These are phyloP conservation scores for Eudorina sp. DNA, from an alignment of 139 green algal species.

Conservation along the genomic window DNA sequence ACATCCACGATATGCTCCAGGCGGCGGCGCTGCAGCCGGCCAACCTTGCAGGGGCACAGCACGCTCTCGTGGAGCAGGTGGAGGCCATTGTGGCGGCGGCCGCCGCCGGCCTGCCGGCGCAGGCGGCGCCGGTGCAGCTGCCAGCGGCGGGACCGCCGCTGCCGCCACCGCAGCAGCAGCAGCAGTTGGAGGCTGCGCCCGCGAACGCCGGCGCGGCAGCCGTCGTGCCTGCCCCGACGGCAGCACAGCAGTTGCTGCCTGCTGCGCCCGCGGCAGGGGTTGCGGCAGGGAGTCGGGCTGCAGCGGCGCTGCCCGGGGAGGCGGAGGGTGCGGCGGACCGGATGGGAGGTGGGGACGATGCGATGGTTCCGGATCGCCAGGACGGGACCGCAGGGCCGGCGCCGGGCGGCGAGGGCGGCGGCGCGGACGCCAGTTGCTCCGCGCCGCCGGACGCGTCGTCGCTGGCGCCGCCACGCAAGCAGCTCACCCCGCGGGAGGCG, in stretches of 20 bases:
- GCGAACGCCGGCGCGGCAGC: not conserved
- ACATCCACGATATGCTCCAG: slow-evolving; percentile 18
- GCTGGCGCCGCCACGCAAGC: not conserved
- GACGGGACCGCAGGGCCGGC: too few relatives aligned
- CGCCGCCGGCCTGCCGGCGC: not conserved
- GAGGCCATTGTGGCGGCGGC: not conserved
- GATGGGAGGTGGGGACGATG: too few relatives aligned
- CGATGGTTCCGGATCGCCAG: too few relatives aligned
- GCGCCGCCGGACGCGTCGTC: not conserved
- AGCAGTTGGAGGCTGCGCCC: not conserved
- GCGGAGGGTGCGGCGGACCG: too few relatives aligned
- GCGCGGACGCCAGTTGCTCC: not conserved
- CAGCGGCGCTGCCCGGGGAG: too few relatives aligned
- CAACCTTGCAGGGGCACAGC: not conserved
- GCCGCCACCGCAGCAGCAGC: not conserved
- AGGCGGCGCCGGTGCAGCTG: not conserved
- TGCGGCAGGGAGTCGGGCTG: too few relatives aligned
- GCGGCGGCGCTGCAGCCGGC: not conserved
- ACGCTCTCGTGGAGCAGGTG: not conserved
- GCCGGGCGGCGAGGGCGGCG: too few relatives aligned
- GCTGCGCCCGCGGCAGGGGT: too few relatives aligned
- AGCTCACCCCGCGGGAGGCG: not conserved
- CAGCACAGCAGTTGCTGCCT: too few relatives aligned
- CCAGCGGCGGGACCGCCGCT: not conserved
- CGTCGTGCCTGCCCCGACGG: too few relatives aligned